Evolutionary conservation across 2,329 filamentous ascomycete species (phyloP).

Genomic region (Ceratocystis harringtonii): DNA sequence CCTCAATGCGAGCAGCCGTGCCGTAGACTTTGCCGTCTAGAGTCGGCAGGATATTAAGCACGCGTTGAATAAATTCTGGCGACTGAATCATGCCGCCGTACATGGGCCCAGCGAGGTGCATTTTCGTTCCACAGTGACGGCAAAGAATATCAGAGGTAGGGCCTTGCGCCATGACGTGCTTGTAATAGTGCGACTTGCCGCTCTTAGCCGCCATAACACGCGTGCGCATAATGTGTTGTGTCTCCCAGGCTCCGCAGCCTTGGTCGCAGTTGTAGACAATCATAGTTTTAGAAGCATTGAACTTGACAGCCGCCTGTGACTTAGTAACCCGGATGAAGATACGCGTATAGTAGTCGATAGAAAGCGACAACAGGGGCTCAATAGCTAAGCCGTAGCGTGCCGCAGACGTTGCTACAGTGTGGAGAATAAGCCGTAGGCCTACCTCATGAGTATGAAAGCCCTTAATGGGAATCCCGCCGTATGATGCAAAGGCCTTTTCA

Average conservation of each 20-base stretch:
- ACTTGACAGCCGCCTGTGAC: conserved; percentile 76
- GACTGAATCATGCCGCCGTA: conserved; percentile 84
- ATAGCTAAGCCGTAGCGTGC: conserved; percentile 76
- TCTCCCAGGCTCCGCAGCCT: conserved; percentile 85
- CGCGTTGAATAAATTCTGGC: conserved; percentile 60
- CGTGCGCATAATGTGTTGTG: conserved; percentile 61
- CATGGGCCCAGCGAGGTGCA: conserved; percentile 86
- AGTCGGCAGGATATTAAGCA: conserved; percentile 56
- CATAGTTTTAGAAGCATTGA: conserved; percentile 83
- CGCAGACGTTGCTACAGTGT: conserved; percentile 65
- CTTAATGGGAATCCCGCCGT: conserved; percentile 78
- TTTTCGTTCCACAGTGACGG: conserved; percentile 71
- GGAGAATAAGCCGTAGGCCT: conserved; percentile 71
- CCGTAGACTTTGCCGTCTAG: conserved; percentile 57
- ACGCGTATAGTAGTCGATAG: conserved; percentile 88
- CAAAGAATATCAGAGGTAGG: conserved; percentile 54
- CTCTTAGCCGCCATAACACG: conserved; percentile 54
- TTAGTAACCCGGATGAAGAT: conserved; percentile 72
- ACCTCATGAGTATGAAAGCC: conserved; percentile 77
- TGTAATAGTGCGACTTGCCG: conserved; percentile 54
- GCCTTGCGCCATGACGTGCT: conserved; percentile 59
- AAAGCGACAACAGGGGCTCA: conserved; percentile 80
- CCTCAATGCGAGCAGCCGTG: conserved; percentile 67
- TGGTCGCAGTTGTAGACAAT: conserved; percentile 77
- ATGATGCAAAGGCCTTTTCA: conserved; percentile 88